Evolutionary conservation across 1,284 basidiomycete species (phyloP), one percentile per base, ranked within the genome.

Genomic region (Taiwanofungus camphoratus): DNA sequence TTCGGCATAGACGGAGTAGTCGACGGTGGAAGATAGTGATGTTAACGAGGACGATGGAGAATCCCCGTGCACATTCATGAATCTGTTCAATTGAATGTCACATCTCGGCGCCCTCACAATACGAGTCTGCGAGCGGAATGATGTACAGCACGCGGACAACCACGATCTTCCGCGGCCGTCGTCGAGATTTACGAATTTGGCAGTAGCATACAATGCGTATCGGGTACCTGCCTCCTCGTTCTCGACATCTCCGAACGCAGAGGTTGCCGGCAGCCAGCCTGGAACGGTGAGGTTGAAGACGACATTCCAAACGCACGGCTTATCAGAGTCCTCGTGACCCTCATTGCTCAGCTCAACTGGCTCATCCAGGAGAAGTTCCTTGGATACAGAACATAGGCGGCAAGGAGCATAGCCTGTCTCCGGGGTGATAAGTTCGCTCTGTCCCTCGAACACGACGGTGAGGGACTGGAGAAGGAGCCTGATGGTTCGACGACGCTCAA

Each of bases 181-280:
- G 24, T 73, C 73, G 29, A 71, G 44, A 37, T 66, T 60, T 22
- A 66, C 49, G 52, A 79, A 82, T 50, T 70, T 76, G 4, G 82
- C 84, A 19, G 74, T 74, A 8, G 83, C 82, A 52, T 76, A 77
- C 24, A 90, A 68, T n/a, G 69, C 65, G 55, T 90, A 90, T 39
- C 68, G 70, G 13, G 76, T 74, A 16, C 83, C 82, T 18, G 73
- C 56, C 13, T 57, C 50, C 5, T 45, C 52, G 12, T 67, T 65
- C 7, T 70, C 69, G 9, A 43, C 43, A 22, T 73, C 59, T 18
- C 78, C 77, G 48, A 77, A 73, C 1, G 50, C 47, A 9, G 76
- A 68, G 12, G 75, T 74, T 1, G 71, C 68, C 12, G 87, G 87
- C 4, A 90, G 68, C 87, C 87, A 90, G 8, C 87, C 87, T 5